Evolutionary conservation across 345 rosid genomes (phyloP).

Genomic region (Salix exigua): DNA sequence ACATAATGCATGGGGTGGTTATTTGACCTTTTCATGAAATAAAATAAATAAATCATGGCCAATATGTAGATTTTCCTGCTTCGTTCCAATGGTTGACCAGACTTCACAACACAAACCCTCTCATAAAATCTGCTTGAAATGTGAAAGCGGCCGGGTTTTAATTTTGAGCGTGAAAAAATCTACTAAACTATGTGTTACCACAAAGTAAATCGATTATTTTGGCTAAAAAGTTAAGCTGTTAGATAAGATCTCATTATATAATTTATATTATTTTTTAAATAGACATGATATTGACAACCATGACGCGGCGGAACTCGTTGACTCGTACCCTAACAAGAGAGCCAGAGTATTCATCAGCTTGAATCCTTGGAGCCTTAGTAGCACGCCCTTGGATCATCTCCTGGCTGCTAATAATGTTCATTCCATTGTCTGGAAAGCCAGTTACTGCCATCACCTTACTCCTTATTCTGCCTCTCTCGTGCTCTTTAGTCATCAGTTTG

Average conservation of each 20-base stretch:
- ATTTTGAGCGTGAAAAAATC: neutral
- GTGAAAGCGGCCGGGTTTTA: neutral
- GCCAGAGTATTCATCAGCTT: neutral
- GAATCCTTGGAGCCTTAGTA: neutral
- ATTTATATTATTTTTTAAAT: no score
- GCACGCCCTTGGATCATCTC: neutral
- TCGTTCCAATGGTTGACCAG: neutral
- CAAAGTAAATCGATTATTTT: no score
- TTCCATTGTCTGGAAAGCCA: no score
- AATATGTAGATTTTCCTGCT: neutral
- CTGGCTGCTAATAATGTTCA: neutral
- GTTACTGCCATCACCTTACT: no score
- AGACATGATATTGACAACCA: neutral
- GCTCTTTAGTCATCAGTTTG: neutral
- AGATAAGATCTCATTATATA: accelerated
- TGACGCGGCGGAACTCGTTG: neutral
- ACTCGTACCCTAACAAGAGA: neutral
- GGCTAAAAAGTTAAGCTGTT: no score
- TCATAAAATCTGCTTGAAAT: no score
- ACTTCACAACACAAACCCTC: neutral
- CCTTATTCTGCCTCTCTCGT: neutral
- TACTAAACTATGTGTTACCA: no score
- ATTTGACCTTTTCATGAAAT: neutral
- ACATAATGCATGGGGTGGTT: neutral
- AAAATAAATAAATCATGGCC: neutral